Evolutionary conservation across 768 basidiomycete species (phyloP).

Genomic region (Paxillus involutus): DNA sequence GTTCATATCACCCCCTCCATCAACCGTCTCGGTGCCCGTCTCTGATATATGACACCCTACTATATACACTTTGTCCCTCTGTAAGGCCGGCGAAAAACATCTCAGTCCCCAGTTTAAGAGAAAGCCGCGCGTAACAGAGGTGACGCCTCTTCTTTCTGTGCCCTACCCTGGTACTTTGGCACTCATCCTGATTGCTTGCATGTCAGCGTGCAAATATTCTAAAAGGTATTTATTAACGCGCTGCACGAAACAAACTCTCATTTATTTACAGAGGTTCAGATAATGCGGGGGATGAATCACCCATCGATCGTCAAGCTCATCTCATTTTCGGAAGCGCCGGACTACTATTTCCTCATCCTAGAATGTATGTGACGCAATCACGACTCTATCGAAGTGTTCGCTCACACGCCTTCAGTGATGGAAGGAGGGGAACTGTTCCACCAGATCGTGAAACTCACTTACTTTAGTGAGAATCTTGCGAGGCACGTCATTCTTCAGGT

Average conservation of each 20-base stretch:
- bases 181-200: conserved; percentile 19
- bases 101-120: conserved; percentile 94
- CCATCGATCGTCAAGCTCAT: conserved; percentile 90
- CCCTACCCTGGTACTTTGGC: conserved; percentile 12
- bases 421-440: conserved; percentile 98
- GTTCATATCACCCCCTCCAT: conserved; percentile 26
- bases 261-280: conserved; percentile 81
- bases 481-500: conserved; percentile 97
- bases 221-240: conserved; percentile 56
- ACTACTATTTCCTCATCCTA: conserved; percentile 92
- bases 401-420: conserved; percentile 63
- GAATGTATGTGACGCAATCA: conserved; percentile 61
- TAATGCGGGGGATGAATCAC: conserved; percentile 94
- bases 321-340: conserved; percentile 88
- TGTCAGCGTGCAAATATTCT: conserved; percentile 92
- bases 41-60: conserved; percentile 10
- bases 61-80: conserved; percentile 27
- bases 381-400: not conserved
- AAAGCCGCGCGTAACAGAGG: conserved; percentile 98
- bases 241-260: conserved; percentile 1
- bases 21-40: conserved; percentile 22
- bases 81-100: conserved; percentile 88
- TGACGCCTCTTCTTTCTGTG: conserved; percentile 38
- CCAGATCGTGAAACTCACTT: conserved; percentile 98
- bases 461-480: conserved; percentile 96